Evolutionary conservation across 306 rosid species (phyloP).

Genomic region (Gillenia trifoliata): DNA sequence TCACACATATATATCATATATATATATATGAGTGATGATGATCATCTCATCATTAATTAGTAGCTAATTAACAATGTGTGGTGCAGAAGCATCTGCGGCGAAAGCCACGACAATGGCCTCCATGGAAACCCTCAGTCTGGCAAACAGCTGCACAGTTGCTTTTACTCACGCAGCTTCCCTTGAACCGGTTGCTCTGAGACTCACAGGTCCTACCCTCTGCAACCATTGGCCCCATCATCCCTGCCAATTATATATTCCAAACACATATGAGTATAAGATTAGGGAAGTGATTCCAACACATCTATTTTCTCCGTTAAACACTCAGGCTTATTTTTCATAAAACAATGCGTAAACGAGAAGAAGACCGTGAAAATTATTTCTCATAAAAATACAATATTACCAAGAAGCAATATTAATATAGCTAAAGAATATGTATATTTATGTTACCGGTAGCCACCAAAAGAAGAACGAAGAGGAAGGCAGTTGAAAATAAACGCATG

Average conservation of each 20-base stretch:
- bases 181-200: constrained; percentile 42
- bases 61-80: constrained; percentile 20
- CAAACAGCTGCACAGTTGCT: constrained; percentile 48
- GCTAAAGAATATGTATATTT: background rate
- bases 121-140: constrained; percentile 38
- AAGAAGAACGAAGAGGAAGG: constrained; percentile 39
- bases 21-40: background rate
- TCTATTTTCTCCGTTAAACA: too few species aligned
- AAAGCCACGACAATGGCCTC: constrained; percentile 55
- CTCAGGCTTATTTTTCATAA: too few species aligned
- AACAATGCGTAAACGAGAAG: too few species aligned
- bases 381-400: too few species aligned
- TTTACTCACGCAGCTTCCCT: constrained; percentile 37
- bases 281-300: too few species aligned
- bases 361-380: too few species aligned
- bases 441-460: constrained; percentile 45
- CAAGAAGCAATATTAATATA: background rate
- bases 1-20: background rate
- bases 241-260: background rate
- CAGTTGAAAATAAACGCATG: constrained; percentile 30
- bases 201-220: constrained; percentile 57
- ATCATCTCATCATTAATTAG: background rate
- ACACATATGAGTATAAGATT: too few species aligned
- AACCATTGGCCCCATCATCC: constrained; percentile 41
- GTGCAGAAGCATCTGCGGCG: constrained; percentile 63